Base-by-base conservation (phyloP, 2,329 filamentous ascomycete genomes). In the Tolypocladium pustulatum region DNA sequence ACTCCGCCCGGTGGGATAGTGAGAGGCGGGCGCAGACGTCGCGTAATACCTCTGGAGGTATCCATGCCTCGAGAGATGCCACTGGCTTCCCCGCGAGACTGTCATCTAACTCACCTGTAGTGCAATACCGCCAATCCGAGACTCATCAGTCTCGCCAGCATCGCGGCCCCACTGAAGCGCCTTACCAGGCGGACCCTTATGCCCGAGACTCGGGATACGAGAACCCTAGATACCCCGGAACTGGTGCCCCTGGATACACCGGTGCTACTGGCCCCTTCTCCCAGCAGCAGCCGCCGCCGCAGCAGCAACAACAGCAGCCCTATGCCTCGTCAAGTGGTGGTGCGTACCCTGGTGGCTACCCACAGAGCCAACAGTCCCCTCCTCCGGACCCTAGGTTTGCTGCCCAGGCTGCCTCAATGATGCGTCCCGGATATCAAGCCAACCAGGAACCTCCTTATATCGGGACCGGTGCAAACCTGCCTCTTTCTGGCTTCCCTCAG, bases 1-100 rank as follows among this genome's bases (percentile, higher is more conserved):
- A 85, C 70, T 85, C 82, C 63, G 79, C 81, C 61, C 78, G 81
- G 61, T 85, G 82, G 82, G 81, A 84, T 65, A 78, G 78, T 70
- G 82, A 85, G 72, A 78, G 81, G 69, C 78, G 81, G 68, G 78
- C 78, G 66, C 80, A 79, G 71, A 80, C 75, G 64, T 77, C 75
- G 70, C 78, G 78, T 69, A 79, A 75, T 65, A 73, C 76, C 68
- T 71, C 75, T 71, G 80, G 81, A 84, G 81, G 81, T 84, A 84
- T 76, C 75, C 75, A 72, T 69, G 71, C 75, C 74, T 80, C 76
- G 70, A 78, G 76, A 76, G 76, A 77, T 68, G 71, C 73, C 70
- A 72, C 74, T 68, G 75, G 71, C 70, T 68, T 73, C 66, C 75
- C 72, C 72, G 72, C 75, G 71, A 79, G 76, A 78, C 74, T 71